Evolutionary conservation across 2,329 filamentous ascomycete genomes (phyloP).

Genomic region (Arthrinium puccinioides): DNA sequence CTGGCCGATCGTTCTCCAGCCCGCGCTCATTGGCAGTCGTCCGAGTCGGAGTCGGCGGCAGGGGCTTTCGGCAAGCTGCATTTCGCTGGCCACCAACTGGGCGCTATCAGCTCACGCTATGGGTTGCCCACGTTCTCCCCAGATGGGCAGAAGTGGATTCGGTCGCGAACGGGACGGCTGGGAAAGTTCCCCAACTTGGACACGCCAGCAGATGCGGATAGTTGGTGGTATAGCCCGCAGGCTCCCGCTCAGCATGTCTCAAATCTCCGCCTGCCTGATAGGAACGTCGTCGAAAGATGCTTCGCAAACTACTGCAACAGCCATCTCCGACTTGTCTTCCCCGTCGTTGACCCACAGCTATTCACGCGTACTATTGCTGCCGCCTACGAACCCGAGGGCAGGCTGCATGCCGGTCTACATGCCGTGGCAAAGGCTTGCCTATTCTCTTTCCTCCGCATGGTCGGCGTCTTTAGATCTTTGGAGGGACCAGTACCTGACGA

Average conservation of each 20-base stretch:
- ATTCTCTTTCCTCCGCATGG: constrained; percentile 37
- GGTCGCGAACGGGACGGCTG: constrained; percentile 33
- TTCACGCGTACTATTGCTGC: constrained; percentile 36
- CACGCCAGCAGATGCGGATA: constrained; percentile 6
- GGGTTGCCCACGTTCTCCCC: constrained; percentile 42
- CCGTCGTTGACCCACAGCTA: constrained; percentile 37
- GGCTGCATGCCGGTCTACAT: constrained; percentile 5
- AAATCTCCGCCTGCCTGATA: constrained; percentile 33
- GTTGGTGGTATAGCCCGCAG: too few species aligned
- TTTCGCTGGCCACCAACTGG: constrained; percentile 39
- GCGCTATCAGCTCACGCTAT: constrained; percentile 36
- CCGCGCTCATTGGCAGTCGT: neutral
- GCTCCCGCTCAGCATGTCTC: too few species aligned
- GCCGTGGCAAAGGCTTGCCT: constrained; percentile 36
- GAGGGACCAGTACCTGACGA: constrained; percentile 21
- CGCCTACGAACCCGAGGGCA: constrained; percentile 30
- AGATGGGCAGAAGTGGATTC: constrained; percentile 40
- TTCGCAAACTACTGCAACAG: constrained; percentile 23
- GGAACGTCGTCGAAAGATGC: constrained; percentile 19
- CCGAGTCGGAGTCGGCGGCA: neutral
- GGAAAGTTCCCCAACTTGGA: constrained; percentile 19
- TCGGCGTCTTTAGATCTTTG: constrained; percentile 15
- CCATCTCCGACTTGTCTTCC: constrained; percentile 37
- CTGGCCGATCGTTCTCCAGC: neutral
- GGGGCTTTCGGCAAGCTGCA: constrained; percentile 30